Evolutionary conservation across 805 yeast species (phyloP).

Genomic region (Schizosaccharomyces osmophilus): DNA sequence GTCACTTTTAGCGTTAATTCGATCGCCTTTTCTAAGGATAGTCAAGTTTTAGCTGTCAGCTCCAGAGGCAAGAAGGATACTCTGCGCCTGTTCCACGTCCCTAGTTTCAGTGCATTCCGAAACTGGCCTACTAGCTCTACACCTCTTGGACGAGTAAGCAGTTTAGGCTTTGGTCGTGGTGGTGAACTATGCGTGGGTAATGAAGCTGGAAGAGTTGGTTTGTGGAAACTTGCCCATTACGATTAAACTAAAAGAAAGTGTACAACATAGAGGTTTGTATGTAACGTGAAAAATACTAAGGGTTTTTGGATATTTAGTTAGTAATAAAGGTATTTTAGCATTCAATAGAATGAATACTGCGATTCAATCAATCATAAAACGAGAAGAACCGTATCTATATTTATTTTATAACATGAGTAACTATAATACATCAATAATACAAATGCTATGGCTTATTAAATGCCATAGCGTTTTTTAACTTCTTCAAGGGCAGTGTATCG

Average conservation of each 20-base stretch:
- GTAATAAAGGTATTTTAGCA: no score
- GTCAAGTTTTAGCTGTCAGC: constrained; percentile 68
- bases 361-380: no score
- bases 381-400: no score
- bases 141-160: constrained; percentile 82
- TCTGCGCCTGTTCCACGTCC: constrained; percentile 62
- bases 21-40: constrained; percentile 57
- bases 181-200: constrained; percentile 77
- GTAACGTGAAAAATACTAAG: neutral
- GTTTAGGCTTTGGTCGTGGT: constrained; percentile 53
- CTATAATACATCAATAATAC: no score
- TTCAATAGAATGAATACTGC: no score
- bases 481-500: constrained; percentile 1
- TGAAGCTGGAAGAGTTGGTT: constrained; percentile 68
- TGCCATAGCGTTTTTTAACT: neutral
- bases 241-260: neutral
- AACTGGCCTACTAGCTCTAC: constrained; percentile 98
- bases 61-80: constrained; percentile 72
- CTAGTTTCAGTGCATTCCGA: constrained; percentile 59
- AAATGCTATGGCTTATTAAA: neutral
- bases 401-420: no score
- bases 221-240: constrained; percentile 75
- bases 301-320: neutral
- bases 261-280: neutral
- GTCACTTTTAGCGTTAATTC: constrained; percentile 20